Percentiles rank a stretch among this genome's conserved stretches.
phyloP scores from a whole-genome alignment of 176 grass and related monocot species.

The Ampelocalamus luodianensis region DNA sequence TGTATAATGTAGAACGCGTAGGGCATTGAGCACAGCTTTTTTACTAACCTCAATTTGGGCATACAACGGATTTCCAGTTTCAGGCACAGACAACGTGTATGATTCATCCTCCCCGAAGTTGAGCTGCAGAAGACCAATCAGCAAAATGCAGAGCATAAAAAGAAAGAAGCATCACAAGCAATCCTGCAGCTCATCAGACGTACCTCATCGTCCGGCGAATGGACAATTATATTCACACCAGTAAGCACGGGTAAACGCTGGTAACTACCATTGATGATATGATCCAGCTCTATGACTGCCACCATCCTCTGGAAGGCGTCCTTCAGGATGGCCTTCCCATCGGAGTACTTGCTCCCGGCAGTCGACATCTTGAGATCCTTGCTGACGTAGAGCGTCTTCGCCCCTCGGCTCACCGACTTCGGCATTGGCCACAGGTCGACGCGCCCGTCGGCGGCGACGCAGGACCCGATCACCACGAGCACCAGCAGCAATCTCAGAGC shows the following conservation, averaged over 20 bases:
- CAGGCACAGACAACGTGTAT: constrained; percentile 71
- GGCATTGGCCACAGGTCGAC: constrained; percentile 95
- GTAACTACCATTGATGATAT: constrained; percentile 55
- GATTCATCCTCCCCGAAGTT: constrained; percentile 81
- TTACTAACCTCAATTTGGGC: constrained; percentile 80
- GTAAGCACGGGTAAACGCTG: constrained; percentile 45
- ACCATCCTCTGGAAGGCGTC: constrained; percentile 83
- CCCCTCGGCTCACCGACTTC: constrained; percentile 51
- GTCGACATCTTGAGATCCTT: constrained; percentile 62
- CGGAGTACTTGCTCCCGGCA: constrained; percentile 66
- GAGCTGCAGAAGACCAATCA: constrained; percentile 53
- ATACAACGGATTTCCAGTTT: constrained; percentile 52
- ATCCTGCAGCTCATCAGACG: neutral
- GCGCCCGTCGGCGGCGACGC: constrained; percentile 14
- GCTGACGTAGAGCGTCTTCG: constrained; percentile 61
- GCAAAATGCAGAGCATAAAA: constrained; percentile 13
- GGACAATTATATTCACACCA: constrained; percentile 58
- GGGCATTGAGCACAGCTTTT: neutral
- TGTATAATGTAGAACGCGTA: neutral
- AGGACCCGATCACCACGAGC: constrained; percentile 13
- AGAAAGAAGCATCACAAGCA: constrained; percentile 14
- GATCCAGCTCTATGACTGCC: constrained; percentile 54
- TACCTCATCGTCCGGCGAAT: constrained; percentile 62
- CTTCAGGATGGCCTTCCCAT: constrained; percentile 60
- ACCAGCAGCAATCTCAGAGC: constrained; percentile 34